These are phyloP conservation scores for Phylloporus arenicola DNA, from an alignment of 768 basidiomycete species.

Conservation along the genomic window DNA sequence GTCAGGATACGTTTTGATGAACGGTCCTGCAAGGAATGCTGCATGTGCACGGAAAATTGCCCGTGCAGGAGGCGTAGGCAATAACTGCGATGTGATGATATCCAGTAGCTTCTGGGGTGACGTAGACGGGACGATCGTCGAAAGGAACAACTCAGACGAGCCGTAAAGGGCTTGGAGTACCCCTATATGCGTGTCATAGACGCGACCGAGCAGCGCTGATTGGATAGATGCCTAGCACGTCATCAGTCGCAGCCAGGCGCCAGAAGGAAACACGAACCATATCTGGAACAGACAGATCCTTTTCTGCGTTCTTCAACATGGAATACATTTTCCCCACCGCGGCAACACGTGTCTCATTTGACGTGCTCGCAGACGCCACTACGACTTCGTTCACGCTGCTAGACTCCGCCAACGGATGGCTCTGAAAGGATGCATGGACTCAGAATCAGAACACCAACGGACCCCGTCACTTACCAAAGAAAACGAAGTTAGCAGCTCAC, in stretches of 20 bases:
- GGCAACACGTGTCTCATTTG: constrained; percentile 50
- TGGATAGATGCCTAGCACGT: constrained; percentile 46
- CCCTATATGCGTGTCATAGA: constrained; percentile 55
- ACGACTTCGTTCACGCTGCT: constrained; percentile 39
- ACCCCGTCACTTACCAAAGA: constrained; percentile 40
- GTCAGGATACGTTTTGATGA: constrained; percentile 32
- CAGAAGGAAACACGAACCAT: constrained; percentile 15
- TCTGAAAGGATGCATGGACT: constrained; percentile 8
- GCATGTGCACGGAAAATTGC: constrained; percentile 51
- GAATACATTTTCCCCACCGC: constrained; percentile 58
- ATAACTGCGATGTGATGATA: constrained; percentile 21
- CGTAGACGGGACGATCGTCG: constrained; percentile 21
- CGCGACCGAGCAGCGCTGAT: constrained; percentile 61
- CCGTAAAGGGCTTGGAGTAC: constrained; percentile 70
- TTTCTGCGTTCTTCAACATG: constrained; percentile 21
- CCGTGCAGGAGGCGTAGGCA: constrained; percentile 43
- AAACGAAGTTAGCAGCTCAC: constrained; percentile 50
- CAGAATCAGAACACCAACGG: too few species aligned
- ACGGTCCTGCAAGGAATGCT: constrained; percentile 47
- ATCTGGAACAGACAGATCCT: constrained; percentile 33
- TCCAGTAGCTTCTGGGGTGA: constrained; percentile 23
- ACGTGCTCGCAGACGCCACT: constrained; percentile 57
- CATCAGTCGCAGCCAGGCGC: constrained; percentile 2
- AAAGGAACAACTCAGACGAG: constrained; percentile 40
- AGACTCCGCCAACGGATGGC: constrained; percentile 17